phyloP scores from a whole-genome alignment of 2,329 filamentous ascomycete species.

The Phialophora expanda region DNA sequence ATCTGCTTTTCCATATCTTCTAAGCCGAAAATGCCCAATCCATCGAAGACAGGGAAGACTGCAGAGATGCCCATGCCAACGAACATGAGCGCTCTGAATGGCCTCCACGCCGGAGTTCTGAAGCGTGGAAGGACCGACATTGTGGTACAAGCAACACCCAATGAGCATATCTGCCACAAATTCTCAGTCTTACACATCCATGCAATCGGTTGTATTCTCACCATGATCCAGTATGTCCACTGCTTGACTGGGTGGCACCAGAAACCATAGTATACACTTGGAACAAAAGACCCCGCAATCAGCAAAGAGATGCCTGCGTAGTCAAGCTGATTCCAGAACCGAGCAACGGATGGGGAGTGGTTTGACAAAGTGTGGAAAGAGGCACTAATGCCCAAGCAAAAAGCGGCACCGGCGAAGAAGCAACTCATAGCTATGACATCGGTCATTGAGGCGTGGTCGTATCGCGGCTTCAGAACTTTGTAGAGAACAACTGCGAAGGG shows the following conservation, averaged over 20 bases:
- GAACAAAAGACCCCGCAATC: slow-evolving; percentile 90
- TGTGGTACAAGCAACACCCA: slow-evolving; percentile 75
- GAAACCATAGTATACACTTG: slow-evolving; percentile 86
- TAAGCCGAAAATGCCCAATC: slow-evolving; percentile 70
- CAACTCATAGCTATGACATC: slow-evolving; percentile 77
- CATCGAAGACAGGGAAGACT: slow-evolving; percentile 81
- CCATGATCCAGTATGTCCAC: slow-evolving; percentile 74
- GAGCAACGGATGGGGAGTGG: slow-evolving; percentile 77
- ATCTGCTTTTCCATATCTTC: slow-evolving; percentile 71
- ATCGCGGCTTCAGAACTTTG: slow-evolving; percentile 66
- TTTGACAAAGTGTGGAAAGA: slow-evolving; percentile 85
- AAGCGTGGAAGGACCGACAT: slow-evolving; percentile 84
- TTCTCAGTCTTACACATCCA: slow-evolving; percentile 17
- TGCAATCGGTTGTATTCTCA: slow-evolving; percentile 50
- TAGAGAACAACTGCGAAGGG: slow-evolving; percentile 59
- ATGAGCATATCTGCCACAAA: slow-evolving; percentile 70
- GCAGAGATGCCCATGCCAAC: slow-evolving; percentile 84
- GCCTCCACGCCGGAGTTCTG: slow-evolving; percentile 79
- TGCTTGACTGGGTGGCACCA: slow-evolving; percentile 71
- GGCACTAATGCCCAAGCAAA: slow-evolving; percentile 80
- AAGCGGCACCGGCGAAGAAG: slow-evolving; percentile 76
- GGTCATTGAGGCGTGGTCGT: slow-evolving; percentile 62
- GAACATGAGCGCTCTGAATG: slow-evolving; percentile 88
- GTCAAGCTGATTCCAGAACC: slow-evolving; percentile 89
- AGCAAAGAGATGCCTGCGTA: slow-evolving; percentile 92